Conservation (phyloP, 169 alveolate species). For the Amoebophrya sp. region DNA sequence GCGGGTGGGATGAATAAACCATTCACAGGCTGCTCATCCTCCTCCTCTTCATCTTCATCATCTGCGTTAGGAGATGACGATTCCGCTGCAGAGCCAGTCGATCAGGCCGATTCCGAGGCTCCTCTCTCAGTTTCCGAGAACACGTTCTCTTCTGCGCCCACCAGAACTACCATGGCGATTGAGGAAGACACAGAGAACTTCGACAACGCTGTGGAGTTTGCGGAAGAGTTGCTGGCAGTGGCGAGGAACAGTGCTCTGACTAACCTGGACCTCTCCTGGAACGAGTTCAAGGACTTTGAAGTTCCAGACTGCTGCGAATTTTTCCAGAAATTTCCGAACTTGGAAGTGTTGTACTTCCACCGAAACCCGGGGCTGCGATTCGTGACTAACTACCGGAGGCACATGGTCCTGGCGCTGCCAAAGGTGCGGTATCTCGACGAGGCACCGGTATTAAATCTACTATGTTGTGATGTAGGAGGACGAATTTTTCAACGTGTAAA, state of each 20-base stretch:
- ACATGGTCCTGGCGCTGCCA: not conserved
- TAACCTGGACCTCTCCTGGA: not conserved
- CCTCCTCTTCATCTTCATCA: no score
- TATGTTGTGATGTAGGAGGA: no score
- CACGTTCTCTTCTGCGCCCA: no score
- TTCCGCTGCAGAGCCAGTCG: no score
- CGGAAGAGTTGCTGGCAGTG: not conserved
- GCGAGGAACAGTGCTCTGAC: not conserved
- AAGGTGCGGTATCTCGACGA: not conserved
- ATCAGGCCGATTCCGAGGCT: no score
- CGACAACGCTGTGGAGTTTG: not conserved
- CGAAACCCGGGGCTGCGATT: not conserved
- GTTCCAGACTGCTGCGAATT: not conserved
- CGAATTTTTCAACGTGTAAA: no score
- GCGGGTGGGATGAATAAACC: not conserved
- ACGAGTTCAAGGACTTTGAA: not conserved
- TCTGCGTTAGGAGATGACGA: no score
- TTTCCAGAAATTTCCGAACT: not conserved
- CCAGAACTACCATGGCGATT: no score
- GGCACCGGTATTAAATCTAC: not conserved
- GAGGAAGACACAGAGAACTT: not conserved
- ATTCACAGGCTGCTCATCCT: no score
- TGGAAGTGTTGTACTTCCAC: slow-evolving; percentile 11
- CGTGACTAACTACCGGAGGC: not conserved
- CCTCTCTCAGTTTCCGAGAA: no score